Evolutionary conservation across 73 alveolate species (phyloP).

Genomic region (Paramecium biaurelia): DNA sequence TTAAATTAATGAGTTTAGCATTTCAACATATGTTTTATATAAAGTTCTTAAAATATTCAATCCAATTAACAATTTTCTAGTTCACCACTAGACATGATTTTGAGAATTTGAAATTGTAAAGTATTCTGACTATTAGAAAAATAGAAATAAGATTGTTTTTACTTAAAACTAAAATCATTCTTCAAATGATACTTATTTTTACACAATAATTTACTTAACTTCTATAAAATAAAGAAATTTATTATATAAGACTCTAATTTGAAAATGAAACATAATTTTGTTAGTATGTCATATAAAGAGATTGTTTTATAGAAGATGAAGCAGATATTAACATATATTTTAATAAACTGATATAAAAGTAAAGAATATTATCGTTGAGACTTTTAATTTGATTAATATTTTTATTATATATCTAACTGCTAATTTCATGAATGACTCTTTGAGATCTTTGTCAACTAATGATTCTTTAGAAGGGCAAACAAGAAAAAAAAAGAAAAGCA

Average conservation of each 20-base stretch:
- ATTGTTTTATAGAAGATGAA: not conserved
- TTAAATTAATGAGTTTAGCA: not conserved
- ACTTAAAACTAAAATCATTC: too few relatives aligned
- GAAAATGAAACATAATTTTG: not conserved
- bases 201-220: too few relatives aligned
- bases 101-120: not conserved
- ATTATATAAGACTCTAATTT: not conserved
- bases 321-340: not conserved
- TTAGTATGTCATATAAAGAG: not conserved
- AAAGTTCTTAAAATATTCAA: not conserved
- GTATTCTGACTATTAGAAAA: not conserved
- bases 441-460: slow-evolving; percentile 49
- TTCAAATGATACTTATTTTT: not conserved
- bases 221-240: not conserved
- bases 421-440: slow-evolving; percentile 53
- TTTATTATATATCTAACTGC: slow-evolving; percentile 47
- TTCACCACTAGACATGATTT: not conserved
- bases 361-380: not conserved
- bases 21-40: not conserved
- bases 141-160: too few relatives aligned
- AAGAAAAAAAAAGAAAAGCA: slow-evolving; percentile 4
- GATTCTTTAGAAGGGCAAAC: slow-evolving; percentile 46
- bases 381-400: slow-evolving; percentile 11
- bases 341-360: not conserved
- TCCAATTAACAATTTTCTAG: not conserved